Evolutionary conservation across 208 protist genomes (phyloP).

Genomic region (Strigomonas culicis): DNA sequence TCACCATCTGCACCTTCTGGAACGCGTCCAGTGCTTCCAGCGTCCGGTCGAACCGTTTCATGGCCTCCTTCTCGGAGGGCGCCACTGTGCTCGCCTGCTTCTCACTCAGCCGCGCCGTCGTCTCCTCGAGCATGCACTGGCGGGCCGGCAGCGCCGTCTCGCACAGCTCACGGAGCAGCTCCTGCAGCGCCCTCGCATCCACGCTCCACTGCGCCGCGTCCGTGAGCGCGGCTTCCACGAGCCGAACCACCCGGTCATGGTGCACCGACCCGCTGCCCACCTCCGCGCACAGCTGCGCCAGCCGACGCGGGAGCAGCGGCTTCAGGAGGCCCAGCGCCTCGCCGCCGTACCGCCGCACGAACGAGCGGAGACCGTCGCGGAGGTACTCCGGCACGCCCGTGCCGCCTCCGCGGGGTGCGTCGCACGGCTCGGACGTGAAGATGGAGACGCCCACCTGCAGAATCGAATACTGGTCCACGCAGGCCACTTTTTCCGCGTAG

Average conservation of each 20-base stretch:
- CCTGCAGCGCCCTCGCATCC: background rate
- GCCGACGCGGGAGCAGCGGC: background rate
- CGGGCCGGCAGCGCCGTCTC: too few species aligned
- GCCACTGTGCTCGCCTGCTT: background rate
- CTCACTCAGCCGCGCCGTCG: too few species aligned
- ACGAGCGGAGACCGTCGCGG: too few species aligned
- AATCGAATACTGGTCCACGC: slow-evolving; percentile 28
- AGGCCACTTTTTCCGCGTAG: slow-evolving; percentile 35
- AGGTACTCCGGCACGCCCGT: too few species aligned
- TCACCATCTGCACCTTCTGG: background rate
- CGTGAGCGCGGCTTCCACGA: background rate
- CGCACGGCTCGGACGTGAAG: too few species aligned
- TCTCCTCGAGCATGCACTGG: too few species aligned
- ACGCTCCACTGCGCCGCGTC: background rate
- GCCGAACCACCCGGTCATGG: background rate
- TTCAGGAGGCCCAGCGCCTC: background rate
- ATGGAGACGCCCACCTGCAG: slow-evolving; percentile 65
- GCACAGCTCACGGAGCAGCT: too few species aligned
- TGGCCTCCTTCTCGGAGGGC: background rate
- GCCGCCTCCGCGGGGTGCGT: too few species aligned
- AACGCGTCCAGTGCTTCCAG: background rate
- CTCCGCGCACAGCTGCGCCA: background rate
- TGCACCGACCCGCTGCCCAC: background rate
- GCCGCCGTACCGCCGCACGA: background rate
- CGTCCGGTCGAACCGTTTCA: background rate